Conservation (phyloP, 2,329 filamentous ascomycete species). For the Trichoderma atroviride region DNA sequence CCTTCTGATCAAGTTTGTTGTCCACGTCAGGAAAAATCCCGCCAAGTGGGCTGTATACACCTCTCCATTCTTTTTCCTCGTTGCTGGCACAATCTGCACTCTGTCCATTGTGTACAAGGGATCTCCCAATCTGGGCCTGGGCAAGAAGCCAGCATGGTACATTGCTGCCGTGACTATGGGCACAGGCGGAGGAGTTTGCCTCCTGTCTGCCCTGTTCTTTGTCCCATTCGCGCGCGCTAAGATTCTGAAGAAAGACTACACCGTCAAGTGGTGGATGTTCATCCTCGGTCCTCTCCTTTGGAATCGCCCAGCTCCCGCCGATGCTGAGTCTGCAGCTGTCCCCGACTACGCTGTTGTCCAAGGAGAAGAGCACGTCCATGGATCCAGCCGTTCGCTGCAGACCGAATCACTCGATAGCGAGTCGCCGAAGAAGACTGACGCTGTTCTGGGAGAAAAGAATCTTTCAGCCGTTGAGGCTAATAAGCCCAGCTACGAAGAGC, state of each 20-base stretch:
- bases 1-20: constrained; percentile 64
- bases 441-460: constrained; percentile 42
- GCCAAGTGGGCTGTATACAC: constrained; percentile 73
- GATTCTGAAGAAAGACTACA: constrained; percentile 69
- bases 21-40: constrained; percentile 72
- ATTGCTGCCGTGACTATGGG: constrained; percentile 69
- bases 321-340: constrained; percentile 59
- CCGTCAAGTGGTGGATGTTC: constrained; percentile 65
- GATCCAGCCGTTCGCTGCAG: constrained; percentile 34
- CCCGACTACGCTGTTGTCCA: constrained; percentile 80
- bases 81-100: constrained; percentile 73
- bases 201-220: constrained; percentile 70
- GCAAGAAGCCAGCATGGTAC: constrained; percentile 68
- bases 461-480: constrained; percentile 51
- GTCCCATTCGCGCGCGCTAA: constrained; percentile 69
- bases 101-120: constrained; percentile 82
- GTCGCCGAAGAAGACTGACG: constrained; percentile 34
- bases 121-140: constrained; percentile 66
- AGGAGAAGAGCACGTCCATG: constrained; percentile 51
- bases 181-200: constrained; percentile 59
- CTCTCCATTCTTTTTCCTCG: constrained; percentile 76
- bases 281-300: constrained; percentile 66
- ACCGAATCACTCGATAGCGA: constrained; percentile 30
- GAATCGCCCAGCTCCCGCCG: constrained; percentile 57
- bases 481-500: constrained; percentile 61